Evolutionary conservation across 2,329 filamentous ascomycete species (phyloP), one percentile per base, ranked within the genome.

Genomic region (Neurospora sp.): DNA sequence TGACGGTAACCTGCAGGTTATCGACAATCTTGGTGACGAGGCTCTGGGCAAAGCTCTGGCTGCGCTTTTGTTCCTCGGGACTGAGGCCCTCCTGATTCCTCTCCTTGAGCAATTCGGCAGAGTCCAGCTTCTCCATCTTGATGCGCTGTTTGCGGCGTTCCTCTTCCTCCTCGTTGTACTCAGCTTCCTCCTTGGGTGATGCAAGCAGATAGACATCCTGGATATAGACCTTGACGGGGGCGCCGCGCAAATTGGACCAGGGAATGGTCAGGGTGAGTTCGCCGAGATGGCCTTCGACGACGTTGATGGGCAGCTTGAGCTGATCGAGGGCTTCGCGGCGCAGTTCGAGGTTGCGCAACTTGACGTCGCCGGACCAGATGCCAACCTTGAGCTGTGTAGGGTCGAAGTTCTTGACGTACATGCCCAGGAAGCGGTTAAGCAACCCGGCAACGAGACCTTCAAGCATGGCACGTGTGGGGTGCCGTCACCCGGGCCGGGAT

Each of bases 401-500:
- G 81, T 99, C 96, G 80, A 99, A 99, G 82, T 99, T 98, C 87
- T 97, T 94, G 81, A 99, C 95, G 81, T 99, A 99, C 91, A 98
- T 97, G 86, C 96, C 96, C 88, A 99, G 84, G 83, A 99, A 98
- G 84, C 96, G 92, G 85, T 99, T 99, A 77, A 99, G 90, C 85
- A 99, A 86, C 82, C 95, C 96, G 77, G 96, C 93, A 74, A 98
- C 96, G 76, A 99, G 87, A 75, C 94, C 92, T 87, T 99, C 96
- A 83, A 99, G 89, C 96, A 99, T 99, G 77, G 80, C 86, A 85
- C 83, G 80, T 80, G 80, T 76, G 76, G 80, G 79, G 79, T 84
- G 88, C 86, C 91, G 88, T 93, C 78, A 91, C 88, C 91, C 91
- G 78, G 91, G 90, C 88, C 83, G 82, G 89, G 89, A 77, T 62